phyloP scores from a whole-genome alignment of 2,329 filamentous ascomycete genomes.

The Pseudohalonectria lignicola region DNA sequence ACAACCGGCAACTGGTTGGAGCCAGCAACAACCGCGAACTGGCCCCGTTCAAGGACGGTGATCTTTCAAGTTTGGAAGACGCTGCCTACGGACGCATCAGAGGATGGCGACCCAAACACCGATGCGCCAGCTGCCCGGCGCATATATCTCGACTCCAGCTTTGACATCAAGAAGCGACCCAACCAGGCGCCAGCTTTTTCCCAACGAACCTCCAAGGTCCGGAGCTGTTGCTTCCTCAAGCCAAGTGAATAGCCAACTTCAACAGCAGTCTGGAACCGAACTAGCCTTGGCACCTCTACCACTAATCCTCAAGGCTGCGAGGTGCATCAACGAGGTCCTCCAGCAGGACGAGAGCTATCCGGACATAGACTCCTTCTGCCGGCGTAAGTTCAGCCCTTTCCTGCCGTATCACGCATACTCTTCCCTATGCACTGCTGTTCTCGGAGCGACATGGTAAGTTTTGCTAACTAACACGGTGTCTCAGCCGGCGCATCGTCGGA shows the following conservation, averaged over 20 bases:
- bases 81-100: not conserved
- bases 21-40: not conserved
- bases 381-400: constrained; percentile 50
- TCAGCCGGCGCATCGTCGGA: constrained; percentile 82
- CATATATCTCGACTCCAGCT: constrained; percentile 66
- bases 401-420: not conserved
- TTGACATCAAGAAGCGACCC: constrained; percentile 36
- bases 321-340: constrained; percentile 72
- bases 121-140: constrained; percentile 62
- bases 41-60: no score
- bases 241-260: no score
- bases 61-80: no score
- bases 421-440: no score
- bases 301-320: constrained; percentile 69
- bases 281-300: constrained; percentile 35
- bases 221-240: constrained; percentile 14
- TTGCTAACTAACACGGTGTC: no score
- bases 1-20: no score
- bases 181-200: constrained; percentile 2
- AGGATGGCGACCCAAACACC: constrained; percentile 55
- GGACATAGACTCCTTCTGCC: constrained; percentile 79
- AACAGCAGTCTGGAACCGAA: no score
- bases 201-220: not conserved
- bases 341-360: constrained; percentile 71
- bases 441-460: no score